Evolutionary conservation across 2,329 filamentous ascomycete genomes (phyloP).

Genomic region (Cladophialophora immunda): DNA sequence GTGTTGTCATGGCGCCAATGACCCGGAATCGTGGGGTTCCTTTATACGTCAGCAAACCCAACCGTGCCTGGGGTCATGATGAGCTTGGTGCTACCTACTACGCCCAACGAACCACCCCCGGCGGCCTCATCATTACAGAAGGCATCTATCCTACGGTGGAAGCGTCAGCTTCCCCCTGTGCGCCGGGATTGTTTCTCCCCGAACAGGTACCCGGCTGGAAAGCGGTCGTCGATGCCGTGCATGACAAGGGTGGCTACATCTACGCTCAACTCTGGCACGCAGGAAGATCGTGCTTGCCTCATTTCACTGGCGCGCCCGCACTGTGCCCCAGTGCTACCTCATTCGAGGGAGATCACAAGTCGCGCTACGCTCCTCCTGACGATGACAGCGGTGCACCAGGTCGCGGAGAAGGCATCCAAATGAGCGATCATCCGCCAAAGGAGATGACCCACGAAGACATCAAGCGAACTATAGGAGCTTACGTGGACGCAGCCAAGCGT

Average conservation of each 20-base stretch:
- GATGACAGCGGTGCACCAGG: neutral
- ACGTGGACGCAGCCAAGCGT: constrained; percentile 1
- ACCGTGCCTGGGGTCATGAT: constrained; percentile 2
- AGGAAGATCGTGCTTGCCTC: constrained; percentile 1
- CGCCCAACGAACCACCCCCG: constrained; percentile 9
- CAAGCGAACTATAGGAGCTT: constrained; percentile 3
- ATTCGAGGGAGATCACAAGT: neutral
- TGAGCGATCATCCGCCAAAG: constrained; percentile 1
- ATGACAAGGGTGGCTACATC: constrained; percentile 2
- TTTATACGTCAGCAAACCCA: neutral
- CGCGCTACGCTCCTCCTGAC: neutral
- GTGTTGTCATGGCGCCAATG: neutral
- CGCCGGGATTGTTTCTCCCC: constrained; percentile 9
- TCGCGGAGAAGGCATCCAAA: neutral
- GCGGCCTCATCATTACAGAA: constrained; percentile 11
- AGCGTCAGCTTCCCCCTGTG: constrained; percentile 7
- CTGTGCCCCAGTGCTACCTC: neutral
- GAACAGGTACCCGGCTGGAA: constrained; percentile 7
- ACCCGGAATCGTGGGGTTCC: neutral
- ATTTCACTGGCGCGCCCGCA: neutral
- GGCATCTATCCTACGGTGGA: constrained; percentile 10
- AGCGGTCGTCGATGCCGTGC: constrained; percentile 1
- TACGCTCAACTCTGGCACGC: constrained; percentile 2
- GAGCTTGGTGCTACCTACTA: neutral
- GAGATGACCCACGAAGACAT: constrained; percentile 1